These are phyloP conservation scores for Simplicillium sp. DNA, from an alignment of 2,329 filamentous ascomycete species.

Conservation along the genomic window DNA sequence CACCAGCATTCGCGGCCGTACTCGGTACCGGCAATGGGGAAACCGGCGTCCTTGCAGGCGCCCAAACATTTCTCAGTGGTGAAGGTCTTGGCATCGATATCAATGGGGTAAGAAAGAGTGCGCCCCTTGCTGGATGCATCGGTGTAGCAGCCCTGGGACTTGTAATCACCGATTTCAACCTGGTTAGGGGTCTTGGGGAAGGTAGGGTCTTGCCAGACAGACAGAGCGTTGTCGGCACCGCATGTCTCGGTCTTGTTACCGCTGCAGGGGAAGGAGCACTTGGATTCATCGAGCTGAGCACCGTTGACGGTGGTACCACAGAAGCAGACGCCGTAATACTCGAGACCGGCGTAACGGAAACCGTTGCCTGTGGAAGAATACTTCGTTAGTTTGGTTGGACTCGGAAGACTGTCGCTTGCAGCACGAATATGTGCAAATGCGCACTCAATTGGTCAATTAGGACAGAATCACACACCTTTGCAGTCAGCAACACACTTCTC, in stretches of 20 bases:
- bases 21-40: slow-evolving; percentile 38
- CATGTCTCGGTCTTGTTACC: slow-evolving; percentile 35
- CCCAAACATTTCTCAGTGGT: slow-evolving; percentile 32
- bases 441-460: no score
- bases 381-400: neutral
- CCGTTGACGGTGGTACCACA: slow-evolving; percentile 41
- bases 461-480: slow-evolving; percentile 28
- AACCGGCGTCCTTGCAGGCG: slow-evolving; percentile 32
- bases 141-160: slow-evolving; percentile 52
- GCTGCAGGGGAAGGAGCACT: slow-evolving; percentile 48
- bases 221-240: slow-evolving; percentile 36
- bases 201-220: slow-evolving; percentile 38
- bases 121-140: slow-evolving; percentile 31
- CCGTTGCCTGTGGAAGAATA: slow-evolving; percentile 25
- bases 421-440: neutral
- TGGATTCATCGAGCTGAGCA: slow-evolving; percentile 38
- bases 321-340: slow-evolving; percentile 44
- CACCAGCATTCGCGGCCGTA: slow-evolving; percentile 39
- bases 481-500: slow-evolving; percentile 38
- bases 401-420: neutral
- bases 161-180: slow-evolving; percentile 41
- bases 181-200: slow-evolving; percentile 33
- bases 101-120: slow-evolving; percentile 33
- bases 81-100: slow-evolving; percentile 23
- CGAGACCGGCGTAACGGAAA: slow-evolving; percentile 40